phyloP scores from a whole-genome alignment of 768 basidiomycete genomes.

The Sutorius australiensis region DNA sequence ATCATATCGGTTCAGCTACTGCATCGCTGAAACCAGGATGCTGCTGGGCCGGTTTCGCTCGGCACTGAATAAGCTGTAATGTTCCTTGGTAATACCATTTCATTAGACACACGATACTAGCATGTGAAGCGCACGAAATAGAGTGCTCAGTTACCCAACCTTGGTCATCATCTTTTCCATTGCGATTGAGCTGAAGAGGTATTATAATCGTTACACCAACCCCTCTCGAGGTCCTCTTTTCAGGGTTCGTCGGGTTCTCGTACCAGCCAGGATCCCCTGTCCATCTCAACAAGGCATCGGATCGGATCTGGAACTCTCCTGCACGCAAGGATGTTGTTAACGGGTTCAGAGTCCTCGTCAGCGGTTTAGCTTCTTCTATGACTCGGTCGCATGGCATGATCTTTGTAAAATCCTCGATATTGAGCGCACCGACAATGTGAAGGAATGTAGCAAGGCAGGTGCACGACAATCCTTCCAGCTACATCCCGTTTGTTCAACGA shows the following conservation, averaged over 20 bases:
- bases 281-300: conserved; percentile 4
- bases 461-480: not conserved
- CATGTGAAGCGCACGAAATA: no score
- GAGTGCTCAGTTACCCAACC: no score
- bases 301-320: not conserved
- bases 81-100: no score
- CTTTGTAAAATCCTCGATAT: conserved; percentile 20
- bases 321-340: not conserved
- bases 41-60: no score
- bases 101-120: no score
- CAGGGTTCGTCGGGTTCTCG: conserved; percentile 8
- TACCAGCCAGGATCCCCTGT: conserved; percentile 8
- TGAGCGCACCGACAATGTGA: conserved; percentile 11
- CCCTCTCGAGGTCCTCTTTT: conserved; percentile 16
- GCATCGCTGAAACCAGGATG: no score
- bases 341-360: conserved; percentile 23
- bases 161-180: no score
- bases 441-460: conserved; percentile 18
- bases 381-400: conserved; percentile 17
- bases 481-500: not conserved
- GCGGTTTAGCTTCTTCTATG: conserved; percentile 23
- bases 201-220: not conserved
- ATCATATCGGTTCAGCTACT: conserved; percentile 9
- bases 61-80: no score
- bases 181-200: no score